Base-by-base conservation (phyloP, 805 yeast species). In the Candida ficus region DNA sequence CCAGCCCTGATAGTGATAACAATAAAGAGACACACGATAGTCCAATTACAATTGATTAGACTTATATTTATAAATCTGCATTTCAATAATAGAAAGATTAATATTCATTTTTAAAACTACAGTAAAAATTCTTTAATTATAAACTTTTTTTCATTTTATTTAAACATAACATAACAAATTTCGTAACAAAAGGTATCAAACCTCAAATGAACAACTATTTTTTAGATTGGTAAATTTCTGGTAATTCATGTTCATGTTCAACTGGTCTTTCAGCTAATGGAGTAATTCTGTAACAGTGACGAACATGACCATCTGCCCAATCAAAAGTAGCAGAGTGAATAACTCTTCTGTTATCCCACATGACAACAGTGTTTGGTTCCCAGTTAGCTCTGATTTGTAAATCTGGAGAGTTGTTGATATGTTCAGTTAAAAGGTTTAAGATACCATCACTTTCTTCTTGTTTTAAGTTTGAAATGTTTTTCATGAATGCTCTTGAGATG, bases 341-440 rank as follows among this genome's bases (percentile, higher is more conserved):
- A 9, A 78, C 73, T 54, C 82, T 68, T 58, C 93, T 76, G 68
- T 84, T 84, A 55, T 84, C 93, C 91, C 91, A 84, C 21, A 82
- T 61, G 16, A 80, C 86, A 38, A 84, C 82, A 2, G 88, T 74
- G 37, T 74, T 72, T 39, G 80, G 79, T 55, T 77, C 81, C 84
- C 88, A 84, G 40, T 61, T 70, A 34, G 86, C 85, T 56, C 90
- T 73, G 39, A 81, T 66, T 49, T 82, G 86, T 50, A 81, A 68
- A 57, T 81, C 88, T n/a, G 68, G 72, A 21, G 76, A 58, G 47
- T 64, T 63, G 38, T 73, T 70, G 29, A 80, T 66, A 49, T 77
- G 78, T 38, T 65, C 61, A 52, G 70, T 71, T 50, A 85, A 65
- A 53, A 81, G 76, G 38, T 72, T 62, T 51, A 85, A 66, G 43